These are phyloP conservation scores for Ustilago nuda DNA, from an alignment of 1,284 basidiomycete genomes.

Conservation along the genomic window DNA sequence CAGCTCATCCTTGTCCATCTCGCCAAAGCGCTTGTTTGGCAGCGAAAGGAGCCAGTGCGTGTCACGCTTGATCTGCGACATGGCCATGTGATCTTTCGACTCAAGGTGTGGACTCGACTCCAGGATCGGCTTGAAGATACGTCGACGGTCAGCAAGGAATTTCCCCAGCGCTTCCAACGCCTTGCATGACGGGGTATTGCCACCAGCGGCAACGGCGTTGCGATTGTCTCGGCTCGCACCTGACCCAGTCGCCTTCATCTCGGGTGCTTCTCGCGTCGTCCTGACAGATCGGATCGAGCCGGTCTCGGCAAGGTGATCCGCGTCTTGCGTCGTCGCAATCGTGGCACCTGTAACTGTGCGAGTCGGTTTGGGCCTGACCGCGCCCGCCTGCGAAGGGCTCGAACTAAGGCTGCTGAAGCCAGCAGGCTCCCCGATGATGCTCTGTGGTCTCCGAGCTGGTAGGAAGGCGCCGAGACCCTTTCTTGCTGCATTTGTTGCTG, in stretches of 20 bases:
- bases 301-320: conserved; percentile 26
- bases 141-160: conserved; percentile 66
- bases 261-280: conserved; percentile 33
- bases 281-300: conserved; percentile 46
- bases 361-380: conserved; percentile 30
- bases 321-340: conserved; percentile 13
- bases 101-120: conserved; percentile 42
- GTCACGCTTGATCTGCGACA: conserved; percentile 57
- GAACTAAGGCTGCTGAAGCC: conserved; percentile 31
- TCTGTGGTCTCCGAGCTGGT: conserved; percentile 42
- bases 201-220: conserved; percentile 4
- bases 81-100: conserved; percentile 49
- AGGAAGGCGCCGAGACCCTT: conserved; percentile 61
- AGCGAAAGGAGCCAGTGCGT: conserved; percentile 56
- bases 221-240: conserved; percentile 31
- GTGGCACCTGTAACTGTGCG: conserved; percentile 19
- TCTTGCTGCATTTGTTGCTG: conserved; percentile 29
- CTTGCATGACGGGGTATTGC: conserved; percentile 29
- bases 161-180: conserved; percentile 64
- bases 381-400: conserved; percentile 30
- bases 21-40: conserved; percentile 49
- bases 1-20: conserved; percentile 57
- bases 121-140: conserved; percentile 64
- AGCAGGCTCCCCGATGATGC: conserved; percentile 40
- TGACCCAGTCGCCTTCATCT: conserved; percentile 38